Percentiles rank a stretch among this genome's conserved stretches.
These are phyloP conservation scores for Ophiocordyceps camponoti-leonardi DNA, from an alignment of 2,329 filamentous ascomycete genomes.

Conservation along the genomic window DNA sequence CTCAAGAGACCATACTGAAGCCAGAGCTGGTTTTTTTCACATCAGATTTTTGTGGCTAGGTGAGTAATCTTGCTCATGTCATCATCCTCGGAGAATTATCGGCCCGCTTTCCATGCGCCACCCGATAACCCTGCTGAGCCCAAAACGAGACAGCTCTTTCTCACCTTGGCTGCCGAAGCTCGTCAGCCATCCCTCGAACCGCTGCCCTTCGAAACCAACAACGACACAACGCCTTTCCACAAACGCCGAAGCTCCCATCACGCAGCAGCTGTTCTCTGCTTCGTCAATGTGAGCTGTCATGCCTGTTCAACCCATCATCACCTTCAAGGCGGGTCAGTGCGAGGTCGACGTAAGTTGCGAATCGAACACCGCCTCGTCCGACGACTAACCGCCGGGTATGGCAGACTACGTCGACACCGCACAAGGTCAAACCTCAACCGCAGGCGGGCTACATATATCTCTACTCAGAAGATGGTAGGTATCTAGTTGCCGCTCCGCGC, in stretches of 20 bases:
- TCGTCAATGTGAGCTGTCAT: constrained; percentile 26
- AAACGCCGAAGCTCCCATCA: not conserved
- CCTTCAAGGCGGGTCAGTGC: constrained; percentile 90
- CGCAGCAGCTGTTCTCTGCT: not conserved
- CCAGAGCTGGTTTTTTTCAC: not conserved
- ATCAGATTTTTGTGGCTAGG: not conserved
- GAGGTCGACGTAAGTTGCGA: constrained; percentile 52
- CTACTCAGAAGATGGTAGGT: constrained; percentile 69
- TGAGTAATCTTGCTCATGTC: not conserved
- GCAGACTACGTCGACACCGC: constrained; percentile 34
- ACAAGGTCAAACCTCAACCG: constrained; percentile 55
- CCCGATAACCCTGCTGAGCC: not conserved
- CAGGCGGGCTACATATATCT: constrained; percentile 82
- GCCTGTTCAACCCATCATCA: constrained; percentile 76
- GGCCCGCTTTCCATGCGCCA: constrained; percentile 3
- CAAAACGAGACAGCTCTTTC: not conserved
- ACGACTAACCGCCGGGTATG: not conserved
- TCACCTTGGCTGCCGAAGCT: not conserved
- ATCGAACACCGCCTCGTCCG: constrained; percentile 6
- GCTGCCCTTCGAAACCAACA: not conserved
- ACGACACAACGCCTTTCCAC: not conserved
- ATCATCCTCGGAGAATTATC: constrained; percentile 5
- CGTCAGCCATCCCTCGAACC: not conserved
- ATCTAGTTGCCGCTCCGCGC: too few species aligned
- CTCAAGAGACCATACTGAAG: too few species aligned